Conservation (phyloP, 2,329 filamentous ascomycete species). For the Aspergillus sp. region DNA sequence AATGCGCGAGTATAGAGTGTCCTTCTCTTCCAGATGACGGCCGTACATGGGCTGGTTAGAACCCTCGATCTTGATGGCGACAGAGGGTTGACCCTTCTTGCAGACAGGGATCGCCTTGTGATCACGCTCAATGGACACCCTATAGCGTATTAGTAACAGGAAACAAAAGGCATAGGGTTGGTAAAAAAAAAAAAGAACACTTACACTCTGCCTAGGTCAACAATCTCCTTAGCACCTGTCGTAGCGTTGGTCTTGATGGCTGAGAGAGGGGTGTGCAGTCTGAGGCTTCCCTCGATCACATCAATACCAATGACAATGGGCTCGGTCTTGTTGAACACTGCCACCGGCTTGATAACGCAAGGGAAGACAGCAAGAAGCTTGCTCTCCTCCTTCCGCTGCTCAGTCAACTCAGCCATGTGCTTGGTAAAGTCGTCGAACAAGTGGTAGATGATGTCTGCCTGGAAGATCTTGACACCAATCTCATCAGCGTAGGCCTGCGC, state of each 20-base stretch:
- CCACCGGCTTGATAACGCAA: conserved; percentile 81
- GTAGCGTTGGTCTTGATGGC: conserved; percentile 76
- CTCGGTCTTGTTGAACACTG: conserved; percentile 96
- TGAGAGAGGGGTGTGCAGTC: conserved; percentile 83
- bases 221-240: conserved; percentile 76
- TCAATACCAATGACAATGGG: conserved; percentile 96
- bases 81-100: conserved; percentile 95
- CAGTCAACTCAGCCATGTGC: conserved; percentile 81
- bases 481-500: conserved; percentile 87
- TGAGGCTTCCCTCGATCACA: conserved; percentile 83
- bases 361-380: conserved; percentile 97
- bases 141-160: conserved; percentile 36
- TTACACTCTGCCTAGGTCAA: conserved; percentile 88
- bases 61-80: conserved; percentile 96
- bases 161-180: background rate
- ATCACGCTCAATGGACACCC: conserved; percentile 93
- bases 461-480: conserved; percentile 95
- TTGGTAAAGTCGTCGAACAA: conserved; percentile 94
- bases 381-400: conserved; percentile 92
- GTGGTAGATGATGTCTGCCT: conserved; percentile 98
- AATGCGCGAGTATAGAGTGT: conserved; percentile 81
- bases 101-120: conserved; percentile 90
- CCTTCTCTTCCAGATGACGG: conserved; percentile 87
- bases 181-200: conserved; percentile 33
- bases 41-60: conserved; percentile 90